Base-by-base conservation (phyloP, 805 yeast species). In the Yamadazyma endophytica region DNA sequence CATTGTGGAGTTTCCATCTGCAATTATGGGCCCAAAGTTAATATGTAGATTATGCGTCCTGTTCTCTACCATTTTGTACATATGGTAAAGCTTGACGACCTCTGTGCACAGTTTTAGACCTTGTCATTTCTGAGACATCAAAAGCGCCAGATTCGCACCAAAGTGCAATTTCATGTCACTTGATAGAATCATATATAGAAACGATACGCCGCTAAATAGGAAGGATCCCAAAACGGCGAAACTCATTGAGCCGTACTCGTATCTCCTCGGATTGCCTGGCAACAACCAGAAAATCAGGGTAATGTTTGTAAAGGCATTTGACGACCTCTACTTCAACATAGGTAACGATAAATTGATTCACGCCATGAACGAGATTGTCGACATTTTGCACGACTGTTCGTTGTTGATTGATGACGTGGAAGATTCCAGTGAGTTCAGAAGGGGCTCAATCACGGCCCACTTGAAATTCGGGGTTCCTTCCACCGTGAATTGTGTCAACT, bases 371-470 rank as follows among this genome's bases (percentile, higher is more conserved):
- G 54, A 47, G 16, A 45, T 60, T 4, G 53, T 61, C 13, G 50
- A 57, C 6, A 54, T 54, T 4, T 56, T 62, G 32, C 68, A 62
- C 34, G 58, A 58, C 19, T 50, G 61, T 8, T 56, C 62, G 4
- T 48, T 61, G 17, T 47, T 60, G 8, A 75, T 89, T 23, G 97
- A 89, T 54, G 97, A 89, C 48, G 82, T 89, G 17, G 97, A 89
- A 50, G 97, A 89, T 52, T 64, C 58, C 24, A 82, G 95, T 0
- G 58, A 56, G 13, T 59, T 77, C 26, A 65, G 97, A 42, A 56
- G 97, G 24, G 96, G 96, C 1, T 55, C 64, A 21, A 87, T 88
- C 1, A 78, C 85, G 4, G 84, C 96, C 0, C 96, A 89, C 53
- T 56, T 73, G 29, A 68, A 81, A 12, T 89, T 61, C 52, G 97